phyloP scores from a whole-genome alignment of 768 basidiomycete genomes.

The Tricholoma sp. region DNA sequence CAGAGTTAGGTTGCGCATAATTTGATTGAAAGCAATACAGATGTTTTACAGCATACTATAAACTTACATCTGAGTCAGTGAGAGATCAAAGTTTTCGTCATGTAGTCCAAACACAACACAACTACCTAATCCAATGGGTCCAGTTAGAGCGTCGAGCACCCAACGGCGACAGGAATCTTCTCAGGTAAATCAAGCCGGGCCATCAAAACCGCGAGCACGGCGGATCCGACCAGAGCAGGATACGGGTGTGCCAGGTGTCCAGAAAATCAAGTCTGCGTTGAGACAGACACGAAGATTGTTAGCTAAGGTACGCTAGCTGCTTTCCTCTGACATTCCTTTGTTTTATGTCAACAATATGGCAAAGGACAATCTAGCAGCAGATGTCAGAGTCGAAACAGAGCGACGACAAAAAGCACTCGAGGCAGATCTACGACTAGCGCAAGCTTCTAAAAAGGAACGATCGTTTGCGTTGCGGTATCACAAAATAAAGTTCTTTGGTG shows the following conservation, averaged over 20 bases:
- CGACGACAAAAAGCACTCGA: slow-evolving; percentile 72
- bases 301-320: slow-evolving; percentile 52
- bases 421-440: slow-evolving; percentile 61
- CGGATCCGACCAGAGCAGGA: slow-evolving; percentile 22
- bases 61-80: slow-evolving; percentile 2
- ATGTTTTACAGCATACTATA: slow-evolving; percentile 5
- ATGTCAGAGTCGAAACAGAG: slow-evolving; percentile 78
- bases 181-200: slow-evolving; percentile 11
- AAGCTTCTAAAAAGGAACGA: slow-evolving; percentile 62
- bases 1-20: slow-evolving; percentile 57
- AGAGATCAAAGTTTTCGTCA: no score
- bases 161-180: slow-evolving; percentile 4
- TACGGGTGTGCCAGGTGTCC: slow-evolving; percentile 55
- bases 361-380: slow-evolving; percentile 78
- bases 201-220: slow-evolving; percentile 22
- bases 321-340: not conserved
- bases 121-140: no score
- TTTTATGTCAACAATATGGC: not conserved
- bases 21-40: not conserved
- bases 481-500: slow-evolving; percentile 93
- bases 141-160: slow-evolving; percentile 12
- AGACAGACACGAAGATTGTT: slow-evolving; percentile 80
- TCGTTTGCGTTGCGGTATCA: slow-evolving; percentile 77
- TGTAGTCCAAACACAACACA: not conserved
- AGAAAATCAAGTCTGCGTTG: slow-evolving; percentile 81